Conservation (phyloP, 805 yeast genomes). For the Wickerhamiella sergipiensis region DNA sequence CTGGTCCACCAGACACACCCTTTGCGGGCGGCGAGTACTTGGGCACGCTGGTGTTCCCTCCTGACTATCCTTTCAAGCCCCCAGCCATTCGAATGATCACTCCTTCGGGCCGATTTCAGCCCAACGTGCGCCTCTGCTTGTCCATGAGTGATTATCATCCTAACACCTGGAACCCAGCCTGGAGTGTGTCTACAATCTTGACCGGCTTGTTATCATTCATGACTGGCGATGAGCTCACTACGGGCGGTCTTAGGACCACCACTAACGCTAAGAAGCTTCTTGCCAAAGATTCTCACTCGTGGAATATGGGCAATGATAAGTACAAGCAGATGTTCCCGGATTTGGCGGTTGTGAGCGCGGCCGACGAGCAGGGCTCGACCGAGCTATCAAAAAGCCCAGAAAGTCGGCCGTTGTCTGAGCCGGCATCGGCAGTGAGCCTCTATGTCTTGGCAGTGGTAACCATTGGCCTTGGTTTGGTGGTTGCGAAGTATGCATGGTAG, state of each 20-base stretch:
- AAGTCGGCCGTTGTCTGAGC: not conserved
- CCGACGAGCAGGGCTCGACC: not conserved
- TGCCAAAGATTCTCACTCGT: conserved; percentile 45
- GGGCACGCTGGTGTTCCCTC: conserved; percentile 58
- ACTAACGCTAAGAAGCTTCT: conserved; percentile 40
- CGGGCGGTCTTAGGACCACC: conserved; percentile 58
- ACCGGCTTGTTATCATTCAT: conserved; percentile 75
- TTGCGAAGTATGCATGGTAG: not conserved
- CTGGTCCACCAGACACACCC: conserved; percentile 86
- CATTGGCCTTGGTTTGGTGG: not conserved
- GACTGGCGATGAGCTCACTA: conserved; percentile 71
- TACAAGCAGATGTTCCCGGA: conserved; percentile 62
- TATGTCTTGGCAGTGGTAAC: not conserved
- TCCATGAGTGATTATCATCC: conserved; percentile 87
- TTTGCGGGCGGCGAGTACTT: conserved; percentile 37
- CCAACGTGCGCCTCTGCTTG: conserved; percentile 65
- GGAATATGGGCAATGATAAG: conserved; percentile 35
- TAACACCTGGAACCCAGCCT: conserved; percentile 85
- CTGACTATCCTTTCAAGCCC: conserved; percentile 84
- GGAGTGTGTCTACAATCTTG: conserved; percentile 81
- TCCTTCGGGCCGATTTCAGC: conserved; percentile 75
- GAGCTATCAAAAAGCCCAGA: not conserved
- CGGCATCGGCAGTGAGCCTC: not conserved
- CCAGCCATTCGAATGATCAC: conserved; percentile 83
- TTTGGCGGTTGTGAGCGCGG: no score